Evolutionary conservation across 2,329 filamentous ascomycete genomes (phyloP).

Genomic region (Ceratocystis smalleyi): DNA sequence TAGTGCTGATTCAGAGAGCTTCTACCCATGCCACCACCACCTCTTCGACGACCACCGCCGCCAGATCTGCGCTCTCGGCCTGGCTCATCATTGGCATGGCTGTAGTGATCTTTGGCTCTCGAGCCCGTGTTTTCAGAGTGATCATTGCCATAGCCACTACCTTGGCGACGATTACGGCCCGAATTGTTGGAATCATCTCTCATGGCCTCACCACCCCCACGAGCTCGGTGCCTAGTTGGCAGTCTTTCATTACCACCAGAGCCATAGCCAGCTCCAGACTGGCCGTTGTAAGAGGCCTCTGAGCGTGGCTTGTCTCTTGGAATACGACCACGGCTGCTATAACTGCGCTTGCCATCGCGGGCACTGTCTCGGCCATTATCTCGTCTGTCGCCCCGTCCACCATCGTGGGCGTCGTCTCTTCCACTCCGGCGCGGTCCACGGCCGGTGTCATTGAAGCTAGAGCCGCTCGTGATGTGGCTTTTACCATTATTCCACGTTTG

Average conservation of each 20-base stretch:
- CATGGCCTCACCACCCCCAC: not conserved
- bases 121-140: not conserved
- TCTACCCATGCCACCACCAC: slow-evolving; percentile 5
- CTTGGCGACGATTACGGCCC: not conserved
- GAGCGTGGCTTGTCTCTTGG: not conserved
- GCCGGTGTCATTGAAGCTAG: not conserved
- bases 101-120: not conserved
- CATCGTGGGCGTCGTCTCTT: not conserved
- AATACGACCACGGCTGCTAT: not conserved
- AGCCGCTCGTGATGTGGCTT: not conserved
- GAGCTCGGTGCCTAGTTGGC: not conserved
- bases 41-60: slow-evolving; percentile 3
- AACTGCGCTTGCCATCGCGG: not conserved
- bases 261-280: not conserved
- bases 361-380: not conserved
- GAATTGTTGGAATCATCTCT: not conserved
- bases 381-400: not conserved
- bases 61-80: slow-evolving; percentile 1
- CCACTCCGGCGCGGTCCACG: not conserved
- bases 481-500: not conserved
- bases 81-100: not conserved
- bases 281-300: not conserved
- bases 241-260: slow-evolving; percentile 5
- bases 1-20: slow-evolving; percentile 12
- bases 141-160: not conserved